Conservation (phyloP, 202 grass and related monocot species). For the Hordeum pubiflorum region DNA sequence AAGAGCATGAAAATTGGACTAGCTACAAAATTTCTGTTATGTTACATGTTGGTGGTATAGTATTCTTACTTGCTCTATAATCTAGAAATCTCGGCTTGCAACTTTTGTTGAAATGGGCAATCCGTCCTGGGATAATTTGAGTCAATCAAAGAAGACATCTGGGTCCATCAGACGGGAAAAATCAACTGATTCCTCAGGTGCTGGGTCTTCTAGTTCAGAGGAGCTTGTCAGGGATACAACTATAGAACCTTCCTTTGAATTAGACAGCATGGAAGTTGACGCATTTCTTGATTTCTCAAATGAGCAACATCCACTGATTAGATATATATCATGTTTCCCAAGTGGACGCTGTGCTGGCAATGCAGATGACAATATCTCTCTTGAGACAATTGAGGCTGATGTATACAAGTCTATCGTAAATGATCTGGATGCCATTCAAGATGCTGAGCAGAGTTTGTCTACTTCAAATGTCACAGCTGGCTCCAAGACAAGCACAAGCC, state of each 20-base stretch:
- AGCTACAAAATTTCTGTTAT: not conserved
- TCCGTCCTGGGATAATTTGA: constrained; percentile 68
- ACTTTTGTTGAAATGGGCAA: constrained; percentile 91
- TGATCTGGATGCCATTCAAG: constrained; percentile 32
- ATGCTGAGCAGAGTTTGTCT: constrained; percentile 31
- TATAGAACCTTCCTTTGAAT: constrained; percentile 53
- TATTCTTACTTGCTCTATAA: constrained; percentile 23
- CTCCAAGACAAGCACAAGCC: constrained; percentile 51
- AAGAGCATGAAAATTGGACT: not conserved
- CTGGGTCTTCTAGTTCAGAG: constrained; percentile 39
- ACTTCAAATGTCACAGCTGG: constrained; percentile 23
- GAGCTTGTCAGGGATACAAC: constrained; percentile 30
- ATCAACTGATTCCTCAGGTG: constrained; percentile 36
- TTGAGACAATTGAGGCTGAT: constrained; percentile 61
- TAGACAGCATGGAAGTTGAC: constrained; percentile 65
- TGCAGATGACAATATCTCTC: constrained; percentile 30
- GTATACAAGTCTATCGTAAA: constrained; percentile 47
- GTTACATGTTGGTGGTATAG: constrained; percentile 1
- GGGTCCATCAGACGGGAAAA: constrained; percentile 40
- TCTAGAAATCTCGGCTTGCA: constrained; percentile 88
- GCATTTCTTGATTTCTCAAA: constrained; percentile 56
- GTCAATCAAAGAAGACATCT: constrained; percentile 24
- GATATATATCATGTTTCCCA: constrained; percentile 44
- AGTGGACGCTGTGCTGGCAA: constrained; percentile 25
- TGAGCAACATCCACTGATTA: constrained; percentile 52